Conservation (phyloP, 2,329 filamentous ascomycete species). For the Neofusicoccum sp. region DNA sequence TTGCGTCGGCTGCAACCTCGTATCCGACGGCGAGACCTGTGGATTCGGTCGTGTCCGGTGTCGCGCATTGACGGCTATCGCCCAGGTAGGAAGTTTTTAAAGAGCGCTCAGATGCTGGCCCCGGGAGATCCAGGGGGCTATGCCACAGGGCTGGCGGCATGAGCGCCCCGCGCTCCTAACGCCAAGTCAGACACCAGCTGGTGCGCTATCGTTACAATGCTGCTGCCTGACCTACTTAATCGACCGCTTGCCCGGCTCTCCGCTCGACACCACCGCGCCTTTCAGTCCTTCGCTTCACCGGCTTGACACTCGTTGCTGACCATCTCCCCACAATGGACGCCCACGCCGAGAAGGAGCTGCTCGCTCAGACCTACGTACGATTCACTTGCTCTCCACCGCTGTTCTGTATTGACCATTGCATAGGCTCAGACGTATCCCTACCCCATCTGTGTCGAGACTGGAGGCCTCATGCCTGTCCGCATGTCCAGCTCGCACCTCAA, state of each 20-base stretch:
- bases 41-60: neutral
- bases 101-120: neutral
- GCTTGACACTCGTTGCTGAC: too few species aligned
- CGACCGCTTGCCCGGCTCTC: neutral
- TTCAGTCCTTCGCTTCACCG: neutral
- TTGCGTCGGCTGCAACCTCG: neutral
- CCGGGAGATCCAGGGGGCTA: neutral
- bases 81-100: neutral
- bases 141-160: conserved; percentile 1
- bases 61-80: neutral
- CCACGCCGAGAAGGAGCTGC: conserved; percentile 5
- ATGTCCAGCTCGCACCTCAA: conserved; percentile 3
- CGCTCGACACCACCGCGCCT: neutral
- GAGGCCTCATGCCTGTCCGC: conserved; percentile 1
- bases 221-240: conserved; percentile 4
- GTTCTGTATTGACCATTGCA: neutral
- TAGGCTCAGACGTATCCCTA: conserved; percentile 5
- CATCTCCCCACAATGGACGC: neutral
- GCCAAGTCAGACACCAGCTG: conserved; percentile 28
- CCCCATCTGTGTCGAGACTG: neutral
- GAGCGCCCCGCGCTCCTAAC: conserved; percentile 34
- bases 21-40: neutral
- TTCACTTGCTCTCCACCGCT: neutral
- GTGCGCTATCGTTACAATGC: conserved; percentile 32
- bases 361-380: conserved; percentile 2